These are phyloP conservation scores for Colletotrichum sp. DNA, from an alignment of 2,329 filamentous ascomycete genomes.

Conservation along the genomic window DNA sequence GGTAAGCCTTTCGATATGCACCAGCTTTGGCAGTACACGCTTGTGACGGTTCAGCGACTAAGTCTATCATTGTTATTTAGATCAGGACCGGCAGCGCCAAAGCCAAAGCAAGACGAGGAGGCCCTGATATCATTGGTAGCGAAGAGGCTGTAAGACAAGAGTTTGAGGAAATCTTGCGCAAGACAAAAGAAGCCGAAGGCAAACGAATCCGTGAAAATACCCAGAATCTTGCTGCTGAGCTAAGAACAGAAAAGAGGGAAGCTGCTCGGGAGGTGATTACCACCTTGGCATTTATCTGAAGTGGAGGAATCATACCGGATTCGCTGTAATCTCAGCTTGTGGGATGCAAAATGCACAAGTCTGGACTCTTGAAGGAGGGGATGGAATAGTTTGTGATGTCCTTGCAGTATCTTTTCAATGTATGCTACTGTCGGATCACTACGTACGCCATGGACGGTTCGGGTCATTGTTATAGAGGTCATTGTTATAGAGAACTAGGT, in stretches of 20 bases:
- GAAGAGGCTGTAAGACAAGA: background rate
- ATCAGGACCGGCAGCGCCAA: background rate
- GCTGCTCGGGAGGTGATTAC: background rate
- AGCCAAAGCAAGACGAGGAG: background rate
- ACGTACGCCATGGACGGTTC: background rate
- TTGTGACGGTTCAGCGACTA: background rate
- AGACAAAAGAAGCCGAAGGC: background rate
- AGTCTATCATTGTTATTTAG: background rate
- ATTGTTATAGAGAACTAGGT: background rate
- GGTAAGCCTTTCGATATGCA: background rate
- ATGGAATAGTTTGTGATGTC: background rate
- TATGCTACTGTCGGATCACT: background rate
- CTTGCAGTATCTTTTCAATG: background rate
- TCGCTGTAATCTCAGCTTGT: background rate
- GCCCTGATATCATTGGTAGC: background rate
- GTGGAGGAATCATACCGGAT: background rate
- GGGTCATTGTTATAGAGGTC: background rate
- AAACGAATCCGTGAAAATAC: background rate
- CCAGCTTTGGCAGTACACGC: background rate
- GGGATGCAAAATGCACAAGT: background rate
- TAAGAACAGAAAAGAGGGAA: background rate
- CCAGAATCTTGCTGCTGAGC: background rate
- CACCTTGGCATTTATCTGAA: background rate
- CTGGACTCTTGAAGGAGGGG: accelerated
- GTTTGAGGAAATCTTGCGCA: background rate